These are phyloP conservation scores for Excoecaria cochinchinensis DNA, from an alignment of 345 rosid genomes.

Conservation along the genomic window DNA sequence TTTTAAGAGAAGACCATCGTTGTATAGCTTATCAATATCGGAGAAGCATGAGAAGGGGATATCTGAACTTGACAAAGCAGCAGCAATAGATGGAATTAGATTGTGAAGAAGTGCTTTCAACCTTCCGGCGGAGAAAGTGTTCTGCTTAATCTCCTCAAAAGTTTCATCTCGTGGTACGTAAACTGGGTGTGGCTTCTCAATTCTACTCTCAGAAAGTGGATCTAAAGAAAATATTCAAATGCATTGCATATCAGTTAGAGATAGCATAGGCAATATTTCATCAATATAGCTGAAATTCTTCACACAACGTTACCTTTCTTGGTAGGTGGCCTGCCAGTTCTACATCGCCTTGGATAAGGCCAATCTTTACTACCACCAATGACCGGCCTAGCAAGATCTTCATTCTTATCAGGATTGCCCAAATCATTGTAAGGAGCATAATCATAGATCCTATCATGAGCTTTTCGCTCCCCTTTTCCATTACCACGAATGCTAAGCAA, in stretches of 20 bases:
- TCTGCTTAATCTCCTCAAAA: slow-evolving; percentile 90
- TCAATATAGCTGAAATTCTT: not conserved
- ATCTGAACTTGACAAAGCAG: slow-evolving; percentile 73
- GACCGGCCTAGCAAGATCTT: slow-evolving; percentile 66
- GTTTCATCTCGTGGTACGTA: slow-evolving; percentile 93
- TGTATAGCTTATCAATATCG: slow-evolving; percentile 79
- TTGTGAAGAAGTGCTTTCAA: slow-evolving; percentile 86
- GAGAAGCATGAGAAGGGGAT: slow-evolving; percentile 85
- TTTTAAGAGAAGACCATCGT: slow-evolving; percentile 53
- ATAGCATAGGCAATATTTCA: not conserved
- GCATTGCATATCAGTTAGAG: not conserved
- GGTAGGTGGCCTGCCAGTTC: slow-evolving; percentile 78
- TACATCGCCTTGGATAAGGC: slow-evolving; percentile 92
- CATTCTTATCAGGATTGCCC: slow-evolving; percentile 79
- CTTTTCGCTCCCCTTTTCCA: slow-evolving; percentile 71
- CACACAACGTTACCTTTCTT: slow-evolving; percentile 46
- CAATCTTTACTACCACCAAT: slow-evolving; percentile 50
- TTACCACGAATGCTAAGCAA: slow-evolving; percentile 61
- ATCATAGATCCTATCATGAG: slow-evolving; percentile 77
- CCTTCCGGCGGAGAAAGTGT: slow-evolving; percentile 79
- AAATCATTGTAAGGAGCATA: slow-evolving; percentile 78
- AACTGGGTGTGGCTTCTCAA: slow-evolving; percentile 76
- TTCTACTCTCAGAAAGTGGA: slow-evolving; percentile 65
- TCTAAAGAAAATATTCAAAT: slow-evolving; percentile 37
- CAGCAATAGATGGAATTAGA: slow-evolving; percentile 80